Evolutionary conservation across 345 rosid genomes (phyloP).

Genomic region (Rubroshorea leprosula): DNA sequence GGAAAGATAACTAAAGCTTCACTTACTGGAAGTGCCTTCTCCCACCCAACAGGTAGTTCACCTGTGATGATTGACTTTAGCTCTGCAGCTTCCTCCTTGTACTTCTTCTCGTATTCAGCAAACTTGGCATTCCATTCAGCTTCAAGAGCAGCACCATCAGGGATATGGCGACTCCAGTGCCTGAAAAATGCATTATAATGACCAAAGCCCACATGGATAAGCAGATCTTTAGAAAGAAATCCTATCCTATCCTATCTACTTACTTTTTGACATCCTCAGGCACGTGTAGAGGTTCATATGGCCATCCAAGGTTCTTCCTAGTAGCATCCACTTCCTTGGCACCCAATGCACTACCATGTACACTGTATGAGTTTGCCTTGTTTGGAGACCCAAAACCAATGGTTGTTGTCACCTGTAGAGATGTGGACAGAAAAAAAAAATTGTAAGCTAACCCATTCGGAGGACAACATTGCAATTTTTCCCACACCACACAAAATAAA

Average conservation of each 20-base stretch:
- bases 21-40: conserved; percentile 80
- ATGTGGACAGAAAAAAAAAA: neutral
- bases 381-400: conserved; percentile 98
- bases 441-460: neutral
- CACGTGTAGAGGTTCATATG: conserved; percentile 84
- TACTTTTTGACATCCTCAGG: conserved; percentile 92
- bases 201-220: conserved; percentile 1
- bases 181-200: conserved; percentile 30
- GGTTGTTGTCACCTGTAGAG: conserved; percentile 68
- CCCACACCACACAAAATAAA: neutral
- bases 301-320: conserved; percentile 95
- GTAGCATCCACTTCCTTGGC: conserved; percentile 99
- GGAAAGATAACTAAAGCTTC: conserved; percentile 4
- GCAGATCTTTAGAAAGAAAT: neutral
- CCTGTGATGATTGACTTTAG: conserved; percentile 72
- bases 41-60: conserved; percentile 82
- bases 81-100: conserved; percentile 88
- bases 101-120: conserved; percentile 83
- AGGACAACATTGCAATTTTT: neutral
- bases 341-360: conserved; percentile 95
- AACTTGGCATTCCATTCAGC: conserved; percentile 87
- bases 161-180: conserved; percentile 91
- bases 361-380: conserved; percentile 92
- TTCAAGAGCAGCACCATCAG: conserved; percentile 63
- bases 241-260: conserved; percentile 12